phyloP scores from a whole-genome alignment of 2,329 filamentous ascomycete genomes.

The Penicillium sp. region DNA sequence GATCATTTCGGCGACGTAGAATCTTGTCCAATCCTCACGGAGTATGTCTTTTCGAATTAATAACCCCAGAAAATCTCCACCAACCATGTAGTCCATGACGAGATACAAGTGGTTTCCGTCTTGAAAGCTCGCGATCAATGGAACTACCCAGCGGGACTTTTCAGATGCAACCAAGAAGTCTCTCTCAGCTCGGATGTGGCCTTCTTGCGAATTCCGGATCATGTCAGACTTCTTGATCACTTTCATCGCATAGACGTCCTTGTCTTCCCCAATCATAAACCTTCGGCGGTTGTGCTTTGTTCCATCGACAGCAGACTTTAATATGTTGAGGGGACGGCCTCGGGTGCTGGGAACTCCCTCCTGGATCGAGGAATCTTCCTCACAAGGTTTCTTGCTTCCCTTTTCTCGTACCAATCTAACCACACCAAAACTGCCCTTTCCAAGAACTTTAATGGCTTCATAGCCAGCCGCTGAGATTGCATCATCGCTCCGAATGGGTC shows the following conservation, averaged over 20 bases:
- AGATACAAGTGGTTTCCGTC: slow-evolving; percentile 83
- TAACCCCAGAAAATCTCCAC: slow-evolving; percentile 87
- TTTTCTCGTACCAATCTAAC: slow-evolving; percentile 77
- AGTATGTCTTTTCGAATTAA: slow-evolving; percentile 83
- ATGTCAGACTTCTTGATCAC: slow-evolving; percentile 93
- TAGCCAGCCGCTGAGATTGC: slow-evolving; percentile 65
- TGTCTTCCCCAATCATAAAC: slow-evolving; percentile 37
- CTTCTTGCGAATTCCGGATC: slow-evolving; percentile 88
- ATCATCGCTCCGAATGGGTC: slow-evolving; percentile 44
- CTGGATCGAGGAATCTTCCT: slow-evolving; percentile 8
- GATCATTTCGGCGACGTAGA: slow-evolving; percentile 95
- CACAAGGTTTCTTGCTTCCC: neutral
- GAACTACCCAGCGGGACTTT: slow-evolving; percentile 87
- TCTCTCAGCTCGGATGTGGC: slow-evolving; percentile 84
- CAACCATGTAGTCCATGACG: slow-evolving; percentile 98
- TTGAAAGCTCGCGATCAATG: slow-evolving; percentile 85
- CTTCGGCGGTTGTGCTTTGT: slow-evolving; percentile 28
- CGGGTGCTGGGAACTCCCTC: neutral
- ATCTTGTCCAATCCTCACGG: slow-evolving; percentile 74
- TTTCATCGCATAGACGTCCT: slow-evolving; percentile 90
- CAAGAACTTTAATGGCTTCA: slow-evolving; percentile 77
- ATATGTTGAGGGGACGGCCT: slow-evolving; percentile 4
- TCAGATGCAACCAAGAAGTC: slow-evolving; percentile 90
- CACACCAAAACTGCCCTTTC: slow-evolving; percentile 92
- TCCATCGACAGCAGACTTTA: slow-evolving; percentile 19